Conservation (phyloP, 192 early-diverging fungal species). For the Coemansia javaensis region DNA sequence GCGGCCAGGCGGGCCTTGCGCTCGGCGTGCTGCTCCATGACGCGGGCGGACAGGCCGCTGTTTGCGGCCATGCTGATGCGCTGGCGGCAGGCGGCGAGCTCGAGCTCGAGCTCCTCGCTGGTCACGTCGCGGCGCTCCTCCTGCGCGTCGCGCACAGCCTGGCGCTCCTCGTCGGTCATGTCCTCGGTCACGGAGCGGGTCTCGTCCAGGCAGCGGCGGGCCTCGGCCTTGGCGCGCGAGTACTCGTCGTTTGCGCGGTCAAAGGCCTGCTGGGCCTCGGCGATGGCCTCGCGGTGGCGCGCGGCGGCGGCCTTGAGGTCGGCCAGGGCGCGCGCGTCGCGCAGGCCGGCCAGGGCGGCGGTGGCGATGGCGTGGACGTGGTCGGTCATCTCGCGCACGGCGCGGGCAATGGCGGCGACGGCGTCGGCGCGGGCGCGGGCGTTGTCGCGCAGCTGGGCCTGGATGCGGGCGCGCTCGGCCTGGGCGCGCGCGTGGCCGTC, state of each 20-base stretch:
- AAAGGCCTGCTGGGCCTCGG: slow-evolving; percentile 36
- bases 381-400: neutral
- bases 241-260: slow-evolving; percentile 43
- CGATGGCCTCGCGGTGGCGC: slow-evolving; percentile 30
- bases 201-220: slow-evolving; percentile 43
- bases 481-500: slow-evolving; percentile 1
- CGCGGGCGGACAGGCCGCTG: slow-evolving; percentile 39
- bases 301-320: slow-evolving; percentile 13
- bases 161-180: slow-evolving; percentile 52
- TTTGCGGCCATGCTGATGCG: slow-evolving; percentile 32
- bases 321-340: slow-evolving; percentile 3
- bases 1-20: slow-evolving; percentile 57
- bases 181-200: slow-evolving; percentile 55
- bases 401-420: slow-evolving; percentile 1
- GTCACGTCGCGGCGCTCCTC: slow-evolving; percentile 31
- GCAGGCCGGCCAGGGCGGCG: slow-evolving; percentile 11
- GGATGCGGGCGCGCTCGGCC: slow-evolving; percentile 12
- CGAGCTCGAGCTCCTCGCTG: slow-evolving; percentile 63
- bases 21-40: slow-evolving; percentile 65
- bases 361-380: slow-evolving; percentile 6
- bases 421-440: slow-evolving; percentile 12
- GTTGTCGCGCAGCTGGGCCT: slow-evolving; percentile 8
- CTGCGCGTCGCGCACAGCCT: slow-evolving; percentile 48
- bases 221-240: slow-evolving; percentile 45
- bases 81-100: slow-evolving; percentile 45